A percentile compares a stretch with the other conserved stretches of the same genome.
phyloP scores from a whole-genome alignment of 2,329 filamentous ascomycete genomes.

The Colletotrichum echinochloae region DNA sequence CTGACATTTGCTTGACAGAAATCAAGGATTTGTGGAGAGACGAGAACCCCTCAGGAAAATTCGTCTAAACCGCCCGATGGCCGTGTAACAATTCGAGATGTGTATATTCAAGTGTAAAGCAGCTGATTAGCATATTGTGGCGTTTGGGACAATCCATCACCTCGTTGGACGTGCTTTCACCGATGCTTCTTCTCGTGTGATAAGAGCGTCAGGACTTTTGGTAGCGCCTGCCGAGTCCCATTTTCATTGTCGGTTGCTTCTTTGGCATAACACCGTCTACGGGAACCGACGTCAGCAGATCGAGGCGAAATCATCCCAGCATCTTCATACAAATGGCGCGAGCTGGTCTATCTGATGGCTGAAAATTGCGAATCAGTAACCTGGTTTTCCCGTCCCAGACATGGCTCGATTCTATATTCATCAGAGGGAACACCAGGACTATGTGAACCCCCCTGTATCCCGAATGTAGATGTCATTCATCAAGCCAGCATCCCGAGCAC shows the following conservation, averaged over 20 bases:
- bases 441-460: too few species aligned
- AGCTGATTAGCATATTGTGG: constrained; percentile 37
- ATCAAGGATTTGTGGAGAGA: constrained; percentile 60
- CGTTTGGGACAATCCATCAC: constrained; percentile 38
- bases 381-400: background rate
- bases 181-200: background rate
- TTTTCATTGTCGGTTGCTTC: too few species aligned
- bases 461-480: background rate
- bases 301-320: background rate
- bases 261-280: too few species aligned
- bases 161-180: constrained; percentile 9
- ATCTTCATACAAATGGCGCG: too few species aligned
- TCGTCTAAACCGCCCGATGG: constrained; percentile 44
- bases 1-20: constrained; percentile 50
- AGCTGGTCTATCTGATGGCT: background rate
- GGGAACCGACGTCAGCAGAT: background rate
- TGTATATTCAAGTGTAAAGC: constrained; percentile 49
- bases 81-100: constrained; percentile 41
- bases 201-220: background rate
- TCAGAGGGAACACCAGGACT: too few species aligned
- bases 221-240: background rate
- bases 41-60: constrained; percentile 52
- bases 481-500: background rate
- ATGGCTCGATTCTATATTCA: background rate
- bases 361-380: background rate